Percentiles rank a stretch among this genome's conserved stretches.
Conservation (phyloP, 306 rosid species). For the Dalbergia cochinchinensis region DNA sequence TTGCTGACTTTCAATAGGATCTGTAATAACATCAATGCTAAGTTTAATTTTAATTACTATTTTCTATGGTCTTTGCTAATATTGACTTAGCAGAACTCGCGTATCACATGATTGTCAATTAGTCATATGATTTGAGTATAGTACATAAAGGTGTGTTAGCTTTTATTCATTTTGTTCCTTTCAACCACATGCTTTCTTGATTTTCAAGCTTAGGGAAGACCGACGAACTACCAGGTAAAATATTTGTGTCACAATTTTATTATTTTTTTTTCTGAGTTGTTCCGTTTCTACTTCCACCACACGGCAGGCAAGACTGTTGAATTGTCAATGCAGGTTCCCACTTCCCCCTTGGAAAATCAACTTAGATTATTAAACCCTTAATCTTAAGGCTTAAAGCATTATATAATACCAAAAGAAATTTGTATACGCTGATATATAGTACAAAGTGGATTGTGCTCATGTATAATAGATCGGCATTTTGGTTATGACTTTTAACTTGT, state of each 20-base stretch:
- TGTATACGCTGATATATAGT: too few relatives aligned
- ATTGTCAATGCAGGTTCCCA: background rate
- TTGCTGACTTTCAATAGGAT: background rate
- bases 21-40: background rate
- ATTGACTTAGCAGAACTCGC: background rate
- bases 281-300: slow-evolving; percentile 2
- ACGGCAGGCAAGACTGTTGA: background rate
- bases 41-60: background rate
- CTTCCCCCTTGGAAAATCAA: background rate
- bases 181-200: background rate
- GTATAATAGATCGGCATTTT: too few relatives aligned
- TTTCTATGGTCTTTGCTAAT: background rate
- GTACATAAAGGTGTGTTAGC: background rate
- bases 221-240: background rate
- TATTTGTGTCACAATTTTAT: background rate
- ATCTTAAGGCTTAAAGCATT: background rate
- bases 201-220: slow-evolving; percentile 31
- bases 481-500: too few relatives aligned
- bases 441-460: too few relatives aligned
- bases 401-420: too few relatives aligned
- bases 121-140: background rate
- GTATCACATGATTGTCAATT: background rate
- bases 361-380: too few relatives aligned
- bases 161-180: background rate
- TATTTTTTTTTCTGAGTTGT: too few relatives aligned